Evolutionary conservation across 345 rosid species (phyloP), one percentile per base, ranked within the genome.

Genomic region (Euclidium syriacum): DNA sequence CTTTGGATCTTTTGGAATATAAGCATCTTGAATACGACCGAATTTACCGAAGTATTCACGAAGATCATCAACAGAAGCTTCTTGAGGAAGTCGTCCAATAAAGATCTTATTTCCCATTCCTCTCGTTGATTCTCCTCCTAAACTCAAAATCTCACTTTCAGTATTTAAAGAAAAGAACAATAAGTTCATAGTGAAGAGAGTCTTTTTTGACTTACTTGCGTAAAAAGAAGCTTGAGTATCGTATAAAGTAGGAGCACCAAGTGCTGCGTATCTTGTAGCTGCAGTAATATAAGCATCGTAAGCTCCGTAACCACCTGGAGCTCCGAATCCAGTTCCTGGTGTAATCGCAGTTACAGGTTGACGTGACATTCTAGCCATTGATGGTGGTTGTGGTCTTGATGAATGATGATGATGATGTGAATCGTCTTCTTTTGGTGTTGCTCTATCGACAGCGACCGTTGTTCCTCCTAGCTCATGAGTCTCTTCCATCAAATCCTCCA

Each of bases 391-490:
- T 3, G 33, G 54, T 77, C 90, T 83, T 38, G 80, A 80, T 44
- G 73, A 67, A 65, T 32, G 70, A 60, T n/a, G n/a, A n/a, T n/a
- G n/a, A n/a, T n/a, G n/a, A n/a, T n/a, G n/a, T n/a, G n/a, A n/a
- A n/a, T 90, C 99, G 58, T 94, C 99, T 40, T 94, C 99, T 88
- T 90, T 95, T 2, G 97, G 99, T 25, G 96, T 90, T 62, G 99
- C 99, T 54, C 96, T 86, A 65, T 95, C 99, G 76, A 90, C 95
- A 48, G 90, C 95, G 25, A 95, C 86, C 3, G 85, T 71, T 20
- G 92, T 78, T 67, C 97, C 97, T 61, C 95, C 99, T 67, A 95
- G 54, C 61, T 95, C 96, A 84, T 95, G 99, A 62, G 84, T 78
- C 60, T 90, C 97, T 58, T 68, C 76, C 99, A 95, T 95, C 77